phyloP scores from a whole-genome alignment of 164 flowering plant species.

The Nelumbo lutea region DNA sequence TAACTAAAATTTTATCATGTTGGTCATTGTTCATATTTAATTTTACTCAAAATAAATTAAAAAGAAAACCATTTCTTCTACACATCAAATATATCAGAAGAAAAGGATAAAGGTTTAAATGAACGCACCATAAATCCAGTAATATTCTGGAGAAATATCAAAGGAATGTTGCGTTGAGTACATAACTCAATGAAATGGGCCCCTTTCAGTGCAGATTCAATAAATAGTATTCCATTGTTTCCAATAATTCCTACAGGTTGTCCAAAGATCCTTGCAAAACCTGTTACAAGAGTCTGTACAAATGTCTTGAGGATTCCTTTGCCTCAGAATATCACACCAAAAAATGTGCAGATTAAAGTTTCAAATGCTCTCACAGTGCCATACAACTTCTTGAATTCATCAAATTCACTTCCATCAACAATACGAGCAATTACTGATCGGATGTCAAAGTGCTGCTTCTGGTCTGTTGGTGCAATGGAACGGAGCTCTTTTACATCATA shows the following conservation, averaged over 20 bases:
- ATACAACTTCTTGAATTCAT: constrained; percentile 98
- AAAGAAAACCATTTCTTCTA: background rate
- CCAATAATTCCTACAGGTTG: constrained; percentile 93
- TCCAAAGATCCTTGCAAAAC: constrained; percentile 85
- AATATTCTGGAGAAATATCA: constrained; percentile 95
- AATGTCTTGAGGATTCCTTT: constrained; percentile 7
- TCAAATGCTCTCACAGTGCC: constrained; percentile 80
- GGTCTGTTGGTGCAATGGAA: constrained; percentile 83
- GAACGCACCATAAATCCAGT: constrained; percentile 89
- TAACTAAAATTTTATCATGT: no score
- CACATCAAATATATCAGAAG: no score
- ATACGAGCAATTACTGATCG: constrained; percentile 87
- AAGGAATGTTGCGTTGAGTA: constrained; percentile 88
- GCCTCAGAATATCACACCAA: background rate
- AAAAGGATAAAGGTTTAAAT: constrained; percentile 1
- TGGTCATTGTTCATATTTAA: no score
- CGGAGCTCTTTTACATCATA: constrained; percentile 85
- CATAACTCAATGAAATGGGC: constrained; percentile 94
- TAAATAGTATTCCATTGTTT: constrained; percentile 90
- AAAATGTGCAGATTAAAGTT: constrained; percentile 4
- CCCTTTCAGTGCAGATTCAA: constrained; percentile 96
- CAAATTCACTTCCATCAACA: constrained; percentile 97
- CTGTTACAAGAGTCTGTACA: constrained; percentile 96
- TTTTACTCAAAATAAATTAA: background rate
- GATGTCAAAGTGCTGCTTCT: constrained; percentile 82